A percentile compares a stretch with the other conserved stretches of the same genome.
These are phyloP conservation scores for Trypanosoma vivax DNA, from an alignment of 208 protist genomes.

Conservation along the genomic window DNA sequence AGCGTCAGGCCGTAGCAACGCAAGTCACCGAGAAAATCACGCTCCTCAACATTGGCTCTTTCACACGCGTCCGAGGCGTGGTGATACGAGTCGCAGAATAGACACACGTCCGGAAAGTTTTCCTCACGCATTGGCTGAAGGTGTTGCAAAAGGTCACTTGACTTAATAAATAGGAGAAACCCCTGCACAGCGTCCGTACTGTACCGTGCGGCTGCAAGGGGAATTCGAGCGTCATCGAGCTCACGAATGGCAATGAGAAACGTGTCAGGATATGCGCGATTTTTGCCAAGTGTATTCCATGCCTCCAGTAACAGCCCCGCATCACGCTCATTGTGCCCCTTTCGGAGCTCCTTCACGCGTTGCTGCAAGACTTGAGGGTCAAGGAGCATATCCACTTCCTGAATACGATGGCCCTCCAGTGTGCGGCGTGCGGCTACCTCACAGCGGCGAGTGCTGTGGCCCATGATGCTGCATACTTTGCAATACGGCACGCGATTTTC, in stretches of 20 bases:
- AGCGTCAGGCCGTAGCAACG: slow-evolving; percentile 51
- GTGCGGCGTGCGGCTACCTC: slow-evolving; percentile 34
- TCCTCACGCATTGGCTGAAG: slow-evolving; percentile 48
- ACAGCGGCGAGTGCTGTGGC: slow-evolving; percentile 57
- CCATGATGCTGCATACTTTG: slow-evolving; percentile 44
- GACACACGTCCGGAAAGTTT: slow-evolving; percentile 75
- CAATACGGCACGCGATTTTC: slow-evolving; percentile 59
- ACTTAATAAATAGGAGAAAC: slow-evolving; percentile 73
- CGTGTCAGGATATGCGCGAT: slow-evolving; percentile 37
- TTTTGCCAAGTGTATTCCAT: slow-evolving; percentile 28
- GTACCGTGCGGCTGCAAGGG: slow-evolving; percentile 76
- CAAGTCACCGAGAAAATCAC: slow-evolving; percentile 63
- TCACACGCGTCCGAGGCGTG: slow-evolving; percentile 62
- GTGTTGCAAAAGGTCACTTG: slow-evolving; percentile 65
- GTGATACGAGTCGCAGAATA: slow-evolving; percentile 78
- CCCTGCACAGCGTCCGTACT: slow-evolving; percentile 74
- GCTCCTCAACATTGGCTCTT: slow-evolving; percentile 31
- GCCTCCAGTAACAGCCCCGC: slow-evolving; percentile 44
- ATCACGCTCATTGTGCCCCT: slow-evolving; percentile 21
- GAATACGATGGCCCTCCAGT: slow-evolving; percentile 32
- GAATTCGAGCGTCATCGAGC: slow-evolving; percentile 61
- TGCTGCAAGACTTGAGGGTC: slow-evolving; percentile 33
- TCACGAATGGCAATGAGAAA: slow-evolving; percentile 60
- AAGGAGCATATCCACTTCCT: slow-evolving; percentile 53
- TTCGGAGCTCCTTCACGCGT: slow-evolving; percentile 27